phyloP scores from a whole-genome alignment of 495 filamentous ascomycete species.

The Tuber indicum region DNA sequence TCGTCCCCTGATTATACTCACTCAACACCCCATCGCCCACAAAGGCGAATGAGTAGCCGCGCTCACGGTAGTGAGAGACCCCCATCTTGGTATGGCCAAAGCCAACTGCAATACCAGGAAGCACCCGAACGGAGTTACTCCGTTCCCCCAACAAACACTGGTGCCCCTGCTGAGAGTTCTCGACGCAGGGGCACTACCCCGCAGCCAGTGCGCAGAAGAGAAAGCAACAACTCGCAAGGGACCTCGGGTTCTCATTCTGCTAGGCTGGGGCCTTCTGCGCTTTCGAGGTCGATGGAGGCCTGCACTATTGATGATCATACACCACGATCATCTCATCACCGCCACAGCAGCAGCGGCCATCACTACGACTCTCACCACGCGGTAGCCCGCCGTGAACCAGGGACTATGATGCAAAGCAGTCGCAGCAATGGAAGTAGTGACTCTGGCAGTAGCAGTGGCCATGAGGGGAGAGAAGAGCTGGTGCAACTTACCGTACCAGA shows the following conservation, averaged over 20 bases:
- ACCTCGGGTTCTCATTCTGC: constrained; percentile 24
- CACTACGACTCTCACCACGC: constrained; percentile 28
- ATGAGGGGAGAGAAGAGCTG: constrained; percentile 35
- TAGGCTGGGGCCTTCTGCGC: constrained; percentile 32
- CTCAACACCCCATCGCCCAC: constrained; percentile 25
- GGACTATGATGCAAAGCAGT: constrained; percentile 37
- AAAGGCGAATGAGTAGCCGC: constrained; percentile 35
- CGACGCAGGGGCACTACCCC: constrained; percentile 33
- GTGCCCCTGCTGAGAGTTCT: constrained; percentile 13
- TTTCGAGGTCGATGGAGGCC: constrained; percentile 36
- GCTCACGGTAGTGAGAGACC: constrained; percentile 31
- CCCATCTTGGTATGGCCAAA: constrained; percentile 32
- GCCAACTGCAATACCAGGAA: constrained; percentile 27
- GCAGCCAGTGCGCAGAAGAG: constrained; percentile 32
- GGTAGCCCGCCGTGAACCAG: constrained; percentile 33
- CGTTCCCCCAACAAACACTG: constrained; percentile 27
- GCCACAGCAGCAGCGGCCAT: constrained; percentile 25
- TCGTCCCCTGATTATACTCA: constrained; percentile 29
- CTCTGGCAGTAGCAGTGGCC: constrained; percentile 31
- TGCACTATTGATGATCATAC: constrained; percentile 39
- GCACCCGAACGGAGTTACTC: constrained; percentile 28
- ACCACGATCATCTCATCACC: constrained; percentile 35
- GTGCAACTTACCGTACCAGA: constrained; percentile 28
- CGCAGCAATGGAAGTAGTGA: constrained; percentile 37
- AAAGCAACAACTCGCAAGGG: constrained; percentile 31